Evolutionary conservation across 257 asterid genomes (phyloP), one percentile per base, ranked within the genome.

Genomic region (Jacaranda copaia): DNA sequence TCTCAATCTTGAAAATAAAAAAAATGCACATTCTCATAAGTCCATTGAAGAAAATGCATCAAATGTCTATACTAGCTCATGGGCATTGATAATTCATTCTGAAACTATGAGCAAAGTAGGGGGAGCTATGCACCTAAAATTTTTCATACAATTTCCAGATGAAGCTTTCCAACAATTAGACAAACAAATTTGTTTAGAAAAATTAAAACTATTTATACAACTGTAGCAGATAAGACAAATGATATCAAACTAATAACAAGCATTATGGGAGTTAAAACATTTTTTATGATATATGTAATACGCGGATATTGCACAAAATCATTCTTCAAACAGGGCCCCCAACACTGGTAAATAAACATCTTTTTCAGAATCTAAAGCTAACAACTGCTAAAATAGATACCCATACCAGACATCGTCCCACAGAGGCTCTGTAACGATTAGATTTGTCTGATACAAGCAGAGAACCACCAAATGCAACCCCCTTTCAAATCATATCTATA

Each of bases 1-100:
- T 86, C 75, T 95, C 97, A 84, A 95, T 93, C 99, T 95, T 82
- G 59, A 83, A 73, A 76, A 46, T 16, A 66, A 38, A 70, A 35
- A 15, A 81, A 61, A 70, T 38, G 68, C 66, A 25, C 36, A 73
- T 69, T 25, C n/a, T 19, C 63, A 76, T 70, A 13, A 80, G 78
- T 53, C 12, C 38, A 69, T 57, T 5, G 5, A 48, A 70, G 7
- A 42, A 25, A 65, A 32, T 12, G 32, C 16, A 53, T n/a, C 39
- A 75, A 58, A 53, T 16, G 66, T 7, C 42, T 43, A 67, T 35
- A 16, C 20, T 4, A 60, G 73, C 58, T 8, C 62, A 43, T 20
- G 67, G 52, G 9, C 68, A 53, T 9, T 51, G 75, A 73, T 12
- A 60, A 74, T 15, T 43, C 12, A 56, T 35, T 66, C 56, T 57